Evolutionary conservation across 1,284 basidiomycete species (phyloP).

Genomic region (Naganishia cerealis): DNA sequence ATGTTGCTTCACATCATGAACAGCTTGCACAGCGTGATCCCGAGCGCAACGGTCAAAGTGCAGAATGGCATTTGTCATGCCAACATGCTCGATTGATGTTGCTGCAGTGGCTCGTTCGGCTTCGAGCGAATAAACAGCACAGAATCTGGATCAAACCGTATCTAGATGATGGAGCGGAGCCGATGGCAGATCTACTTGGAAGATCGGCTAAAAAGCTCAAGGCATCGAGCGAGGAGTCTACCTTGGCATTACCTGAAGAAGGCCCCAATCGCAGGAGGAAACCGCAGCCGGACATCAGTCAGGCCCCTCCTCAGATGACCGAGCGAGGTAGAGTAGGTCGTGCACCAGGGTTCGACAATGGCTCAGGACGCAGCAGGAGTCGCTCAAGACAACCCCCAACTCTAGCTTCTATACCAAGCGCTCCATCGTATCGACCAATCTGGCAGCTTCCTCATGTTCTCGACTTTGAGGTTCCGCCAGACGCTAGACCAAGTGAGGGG

Average conservation of each 20-base stretch:
- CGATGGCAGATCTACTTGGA: slow-evolving; percentile 21
- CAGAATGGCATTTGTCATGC: slow-evolving; percentile 53
- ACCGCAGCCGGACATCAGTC: slow-evolving; percentile 13
- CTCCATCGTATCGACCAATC: slow-evolving; percentile 58
- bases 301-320: slow-evolving; percentile 2
- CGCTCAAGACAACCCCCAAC: slow-evolving; percentile 62
- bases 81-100: slow-evolving; percentile 68
- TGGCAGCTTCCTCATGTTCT: slow-evolving; percentile 79
- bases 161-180: slow-evolving; percentile 45
- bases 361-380: slow-evolving; percentile 62
- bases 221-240: slow-evolving; percentile 7
- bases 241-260: slow-evolving; percentile 9
- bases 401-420: slow-evolving; percentile 43
- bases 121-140: slow-evolving; percentile 89
- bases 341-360: slow-evolving; percentile 31
- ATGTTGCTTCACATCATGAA: slow-evolving; percentile 19
- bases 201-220: slow-evolving; percentile 17
- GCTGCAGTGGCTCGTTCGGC: slow-evolving; percentile 82
- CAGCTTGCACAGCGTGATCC: slow-evolving; percentile 15
- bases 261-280: slow-evolving; percentile 22
- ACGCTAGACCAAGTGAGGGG: slow-evolving; percentile 70
- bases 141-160: slow-evolving; percentile 68
- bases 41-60: slow-evolving; percentile 32
- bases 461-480: slow-evolving; percentile 66
- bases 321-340: slow-evolving; percentile 28